phyloP scores from a whole-genome alignment of 129 eudicot genomes.

The Escallonia rubra region DNA sequence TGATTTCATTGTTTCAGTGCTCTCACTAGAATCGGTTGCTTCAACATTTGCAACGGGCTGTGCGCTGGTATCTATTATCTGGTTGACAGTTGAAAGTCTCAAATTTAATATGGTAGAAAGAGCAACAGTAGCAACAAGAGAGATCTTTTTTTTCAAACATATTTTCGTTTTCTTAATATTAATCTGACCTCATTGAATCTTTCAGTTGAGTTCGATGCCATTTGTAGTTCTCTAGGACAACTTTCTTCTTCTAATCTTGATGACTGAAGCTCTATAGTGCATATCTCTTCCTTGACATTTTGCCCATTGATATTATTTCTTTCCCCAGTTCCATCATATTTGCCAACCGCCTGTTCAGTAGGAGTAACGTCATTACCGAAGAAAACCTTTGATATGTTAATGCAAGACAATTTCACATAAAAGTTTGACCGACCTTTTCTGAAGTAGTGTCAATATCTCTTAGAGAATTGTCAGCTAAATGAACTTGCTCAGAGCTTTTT shows the following conservation, averaged over 20 bases:
- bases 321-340: conserved; percentile 4
- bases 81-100: conserved; percentile 9
- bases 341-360: conserved; percentile 3
- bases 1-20: conserved; percentile 2
- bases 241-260: conserved; percentile 2
- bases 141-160: not conserved
- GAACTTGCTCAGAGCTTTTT: too few species aligned
- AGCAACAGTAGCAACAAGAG: not conserved
- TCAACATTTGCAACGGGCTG: conserved; percentile 11
- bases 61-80: conserved; percentile 17
- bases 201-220: not conserved
- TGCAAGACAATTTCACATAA: too few species aligned
- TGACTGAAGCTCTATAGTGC: not conserved
- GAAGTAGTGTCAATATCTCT: too few species aligned
- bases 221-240: not conserved
- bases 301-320: conserved; percentile 1
- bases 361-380: not conserved
- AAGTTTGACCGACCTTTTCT: too few species aligned
- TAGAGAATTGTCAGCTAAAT: too few species aligned
- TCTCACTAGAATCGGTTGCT: conserved; percentile 8
- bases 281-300: conserved; percentile 8
- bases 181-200: not conserved
- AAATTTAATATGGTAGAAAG: conserved; percentile 5
- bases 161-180: not conserved
- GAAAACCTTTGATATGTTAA: too few species aligned